Conservation (phyloP, 176 grass and related monocot species). For the Juncus effusus region DNA sequence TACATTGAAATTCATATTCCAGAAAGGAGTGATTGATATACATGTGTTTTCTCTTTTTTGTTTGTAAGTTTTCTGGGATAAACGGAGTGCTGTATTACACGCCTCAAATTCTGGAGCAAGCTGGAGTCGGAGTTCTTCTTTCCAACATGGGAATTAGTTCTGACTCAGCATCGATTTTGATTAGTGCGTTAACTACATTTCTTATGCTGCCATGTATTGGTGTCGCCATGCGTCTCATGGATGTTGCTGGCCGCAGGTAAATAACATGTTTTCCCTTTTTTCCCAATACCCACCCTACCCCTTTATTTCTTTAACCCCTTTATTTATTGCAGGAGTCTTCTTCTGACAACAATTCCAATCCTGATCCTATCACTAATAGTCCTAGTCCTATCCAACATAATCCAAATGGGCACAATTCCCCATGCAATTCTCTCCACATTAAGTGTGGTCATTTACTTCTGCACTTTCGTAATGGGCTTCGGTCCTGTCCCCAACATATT, state of each 20-base stretch:
- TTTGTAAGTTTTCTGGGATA: constrained; percentile 68
- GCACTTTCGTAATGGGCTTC: constrained; percentile 90
- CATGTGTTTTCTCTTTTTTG: neutral
- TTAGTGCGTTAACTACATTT: constrained; percentile 61
- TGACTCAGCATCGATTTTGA: constrained; percentile 71
- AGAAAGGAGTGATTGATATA: neutral
- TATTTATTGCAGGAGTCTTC: constrained; percentile 40
- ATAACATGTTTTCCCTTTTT: neutral
- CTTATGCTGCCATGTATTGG: constrained; percentile 73
- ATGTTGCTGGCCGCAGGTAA: constrained; percentile 57
- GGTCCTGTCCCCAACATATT: constrained; percentile 83
- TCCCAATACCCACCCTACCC: neutral
- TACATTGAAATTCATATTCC: neutral
- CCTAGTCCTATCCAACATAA: constrained; percentile 42
- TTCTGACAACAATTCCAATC: constrained; percentile 66
- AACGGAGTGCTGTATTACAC: constrained; percentile 94
- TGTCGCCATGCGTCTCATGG: constrained; percentile 93
- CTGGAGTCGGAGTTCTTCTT: constrained; percentile 64
- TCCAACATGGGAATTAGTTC: constrained; percentile 40
- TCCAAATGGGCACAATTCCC: constrained; percentile 34
- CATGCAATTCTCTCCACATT: constrained; percentile 64
- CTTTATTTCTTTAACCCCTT: neutral
- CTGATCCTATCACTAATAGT: constrained; percentile 47
- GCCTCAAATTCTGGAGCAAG: constrained; percentile 82
- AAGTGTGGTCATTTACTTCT: constrained; percentile 67